Evolutionary conservation across 257 asterid genomes (phyloP).

Genomic region (Lantana camara): DNA sequence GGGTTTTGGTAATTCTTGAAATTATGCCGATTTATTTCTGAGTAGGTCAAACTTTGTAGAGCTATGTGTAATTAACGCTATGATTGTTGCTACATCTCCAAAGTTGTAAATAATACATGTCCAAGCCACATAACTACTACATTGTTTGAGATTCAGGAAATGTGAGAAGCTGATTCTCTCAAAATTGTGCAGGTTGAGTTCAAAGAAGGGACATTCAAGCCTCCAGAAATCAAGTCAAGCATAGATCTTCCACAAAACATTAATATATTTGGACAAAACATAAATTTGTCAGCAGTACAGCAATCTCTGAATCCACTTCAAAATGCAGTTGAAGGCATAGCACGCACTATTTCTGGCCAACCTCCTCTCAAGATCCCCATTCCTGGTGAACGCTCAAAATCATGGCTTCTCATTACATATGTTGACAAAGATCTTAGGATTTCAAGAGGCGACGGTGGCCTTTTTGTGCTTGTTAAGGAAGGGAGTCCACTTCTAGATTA

Average conservation of each 20-base stretch:
- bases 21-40: no score
- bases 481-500: constrained; percentile 74
- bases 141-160: background rate
- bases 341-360: constrained; percentile 79
- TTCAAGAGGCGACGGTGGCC: constrained; percentile 96
- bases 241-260: constrained; percentile 75
- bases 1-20: no score
- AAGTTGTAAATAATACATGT: background rate
- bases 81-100: background rate
- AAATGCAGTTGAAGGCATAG: constrained; percentile 62
- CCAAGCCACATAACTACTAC: background rate
- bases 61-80: no score
- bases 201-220: constrained; percentile 80
- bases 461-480: constrained; percentile 92
- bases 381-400: constrained; percentile 73
- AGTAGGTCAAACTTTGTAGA: no score
- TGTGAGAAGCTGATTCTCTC: background rate
- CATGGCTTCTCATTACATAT: constrained; percentile 85
- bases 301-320: constrained; percentile 71
- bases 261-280: constrained; percentile 73
- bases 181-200: constrained; percentile 64
- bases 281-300: constrained; percentile 64
- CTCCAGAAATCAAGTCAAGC: constrained; percentile 89
- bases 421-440: constrained; percentile 88
- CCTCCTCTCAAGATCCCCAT: constrained; percentile 81